Percentiles rank a stretch among this genome's conserved stretches.
phyloP scores from a whole-genome alignment of 148 eudicot genomes.

The Vaccinium macrocarpon region DNA sequence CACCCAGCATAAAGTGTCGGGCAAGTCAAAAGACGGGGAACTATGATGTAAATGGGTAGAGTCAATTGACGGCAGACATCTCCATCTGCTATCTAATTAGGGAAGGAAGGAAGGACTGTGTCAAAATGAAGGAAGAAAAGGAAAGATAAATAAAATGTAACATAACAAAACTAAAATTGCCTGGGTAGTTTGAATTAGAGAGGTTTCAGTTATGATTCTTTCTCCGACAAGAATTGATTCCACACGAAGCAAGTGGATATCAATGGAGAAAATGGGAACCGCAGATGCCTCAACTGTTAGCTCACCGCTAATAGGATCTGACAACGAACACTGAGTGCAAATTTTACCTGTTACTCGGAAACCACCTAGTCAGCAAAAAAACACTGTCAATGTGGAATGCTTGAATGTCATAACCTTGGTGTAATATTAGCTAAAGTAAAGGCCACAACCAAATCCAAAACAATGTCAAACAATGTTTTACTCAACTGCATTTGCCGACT shows the following conservation, averaged over 20 bases:
- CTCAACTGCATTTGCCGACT: neutral
- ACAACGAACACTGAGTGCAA: slow-evolving; percentile 60
- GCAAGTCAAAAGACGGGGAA: slow-evolving; percentile 81
- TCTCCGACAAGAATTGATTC: slow-evolving; percentile 78
- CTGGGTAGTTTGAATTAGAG: slow-evolving; percentile 72
- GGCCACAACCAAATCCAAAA: neutral
- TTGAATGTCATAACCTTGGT: neutral
- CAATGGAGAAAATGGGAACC: slow-evolving; percentile 67
- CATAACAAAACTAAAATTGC: slow-evolving; percentile 21
- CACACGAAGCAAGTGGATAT: slow-evolving; percentile 67
- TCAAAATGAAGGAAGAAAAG: slow-evolving; percentile 2
- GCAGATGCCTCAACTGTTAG: slow-evolving; percentile 70
- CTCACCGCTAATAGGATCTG: slow-evolving; percentile 61
- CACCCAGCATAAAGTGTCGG: slow-evolving; percentile 74
- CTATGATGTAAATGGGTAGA: slow-evolving; percentile 61
- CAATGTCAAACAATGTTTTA: neutral
- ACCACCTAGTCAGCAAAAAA: slow-evolving; percentile 43
- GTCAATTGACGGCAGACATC: slow-evolving; percentile 59
- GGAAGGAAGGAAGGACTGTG: neutral
- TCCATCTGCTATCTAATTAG: slow-evolving; percentile 76
- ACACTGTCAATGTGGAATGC: neutral
- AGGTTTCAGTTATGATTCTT: slow-evolving; percentile 56
- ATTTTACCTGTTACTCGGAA: slow-evolving; percentile 61
- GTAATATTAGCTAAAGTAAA: neutral
- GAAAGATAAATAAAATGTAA: neutral